These are phyloP conservation scores for Papiliotrema nemorosa DNA, from an alignment of 1,284 basidiomycete genomes.

Conservation along the genomic window DNA sequence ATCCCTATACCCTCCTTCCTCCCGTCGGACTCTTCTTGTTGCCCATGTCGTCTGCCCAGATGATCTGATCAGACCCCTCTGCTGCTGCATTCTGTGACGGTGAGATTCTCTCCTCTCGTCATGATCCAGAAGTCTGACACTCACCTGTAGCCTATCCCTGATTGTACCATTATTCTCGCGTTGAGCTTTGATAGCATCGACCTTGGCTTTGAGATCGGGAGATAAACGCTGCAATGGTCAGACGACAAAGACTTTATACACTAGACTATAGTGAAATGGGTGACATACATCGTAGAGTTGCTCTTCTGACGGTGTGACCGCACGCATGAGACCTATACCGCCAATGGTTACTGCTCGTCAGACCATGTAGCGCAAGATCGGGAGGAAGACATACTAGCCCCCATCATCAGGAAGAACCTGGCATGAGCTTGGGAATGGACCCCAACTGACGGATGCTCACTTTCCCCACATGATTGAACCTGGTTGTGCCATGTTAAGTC, in stretches of 20 bases:
- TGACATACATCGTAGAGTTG: slow-evolving; percentile 42
- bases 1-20: slow-evolving; percentile 4
- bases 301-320: slow-evolving; percentile 41
- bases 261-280: neutral
- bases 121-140: neutral
- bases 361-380: neutral
- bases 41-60: slow-evolving; percentile 30
- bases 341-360: slow-evolving; percentile 22
- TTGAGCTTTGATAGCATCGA: slow-evolving; percentile 6
- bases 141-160: slow-evolving; percentile 17
- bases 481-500: neutral
- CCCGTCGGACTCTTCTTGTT: slow-evolving; percentile 7
- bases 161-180: slow-evolving; percentile 10
- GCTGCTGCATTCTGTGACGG: slow-evolving; percentile 14
- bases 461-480: slow-evolving; percentile 30
- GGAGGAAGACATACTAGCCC: slow-evolving; percentile 17
- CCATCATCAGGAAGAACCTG: slow-evolving; percentile 29
- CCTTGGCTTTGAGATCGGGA: slow-evolving; percentile 10
- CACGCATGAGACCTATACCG: slow-evolving; percentile 36
- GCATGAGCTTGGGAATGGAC: neutral
- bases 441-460: slow-evolving; percentile 13
- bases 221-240: slow-evolving; percentile 1
- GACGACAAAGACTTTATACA: neutral
- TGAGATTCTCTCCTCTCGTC: neutral
- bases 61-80: slow-evolving; percentile 26